A percentile compares a stretch with the other conserved stretches of the same genome.
Conservation (phyloP, 805 yeast species). For the Spathaspora arborariae region DNA sequence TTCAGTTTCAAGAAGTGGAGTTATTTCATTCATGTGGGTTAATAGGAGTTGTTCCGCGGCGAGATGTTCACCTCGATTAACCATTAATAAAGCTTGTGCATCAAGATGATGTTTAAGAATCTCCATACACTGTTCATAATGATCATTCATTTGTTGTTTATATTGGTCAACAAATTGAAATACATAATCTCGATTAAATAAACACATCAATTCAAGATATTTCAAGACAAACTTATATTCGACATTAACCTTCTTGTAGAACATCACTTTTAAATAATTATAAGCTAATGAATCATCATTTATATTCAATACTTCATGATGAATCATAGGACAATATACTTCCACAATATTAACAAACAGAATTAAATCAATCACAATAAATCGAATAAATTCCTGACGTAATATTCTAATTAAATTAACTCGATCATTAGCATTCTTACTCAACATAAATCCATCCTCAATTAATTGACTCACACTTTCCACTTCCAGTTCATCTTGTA, state of each 20-base stretch:
- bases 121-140: constrained; percentile 7
- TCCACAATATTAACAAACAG: constrained; percentile 36
- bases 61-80: constrained; percentile 16
- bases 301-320: constrained; percentile 30
- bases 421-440: constrained; percentile 19
- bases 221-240: constrained; percentile 6
- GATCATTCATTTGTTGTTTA: constrained; percentile 4
- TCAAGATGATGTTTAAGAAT: constrained; percentile 25
- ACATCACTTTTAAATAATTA: constrained; percentile 30
- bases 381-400: constrained; percentile 19
- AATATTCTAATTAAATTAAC: constrained; percentile 20
- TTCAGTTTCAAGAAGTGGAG: constrained; percentile 10
- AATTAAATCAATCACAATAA: constrained; percentile 24
- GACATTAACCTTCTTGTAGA: constrained; percentile 13
- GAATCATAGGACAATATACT: constrained; percentile 35
- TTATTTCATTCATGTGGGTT: constrained; percentile 13
- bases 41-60: constrained; percentile 29
- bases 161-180: constrained; percentile 12
- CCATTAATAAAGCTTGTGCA: constrained; percentile 27
- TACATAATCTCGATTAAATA: constrained; percentile 13
- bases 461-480: constrained; percentile 16
- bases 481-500: constrained; percentile 18
- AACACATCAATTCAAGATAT: constrained; percentile 23
- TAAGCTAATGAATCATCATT: constrained; percentile 20
- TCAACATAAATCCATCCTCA: constrained; percentile 18